phyloP scores from a whole-genome alignment of 805 yeast species.

The Pichia eremophila region DNA sequence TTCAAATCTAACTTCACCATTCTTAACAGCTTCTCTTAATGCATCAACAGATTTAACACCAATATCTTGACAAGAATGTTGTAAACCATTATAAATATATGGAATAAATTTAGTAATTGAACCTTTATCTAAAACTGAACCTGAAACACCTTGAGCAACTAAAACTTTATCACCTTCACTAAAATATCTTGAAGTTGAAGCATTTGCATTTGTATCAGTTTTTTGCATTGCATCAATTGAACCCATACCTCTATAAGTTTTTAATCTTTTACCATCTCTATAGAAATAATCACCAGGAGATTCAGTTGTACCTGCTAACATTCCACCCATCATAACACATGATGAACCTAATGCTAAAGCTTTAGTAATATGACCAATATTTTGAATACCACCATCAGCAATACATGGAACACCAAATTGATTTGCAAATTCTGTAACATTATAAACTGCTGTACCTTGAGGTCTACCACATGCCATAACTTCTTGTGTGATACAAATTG shows the following conservation, averaged over 20 bases:
- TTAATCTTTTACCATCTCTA: slow-evolving; percentile 96
- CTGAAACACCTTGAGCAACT: slow-evolving; percentile 98
- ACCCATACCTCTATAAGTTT: slow-evolving; percentile 99
- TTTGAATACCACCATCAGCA: slow-evolving; percentile 99
- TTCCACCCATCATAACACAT: slow-evolving; percentile 98
- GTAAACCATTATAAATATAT: slow-evolving; percentile 88
- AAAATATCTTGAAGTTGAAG: slow-evolving; percentile 96
- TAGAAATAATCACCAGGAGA: slow-evolving; percentile 97
- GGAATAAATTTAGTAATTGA: slow-evolving; percentile 90
- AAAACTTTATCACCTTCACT: slow-evolving; percentile 91
- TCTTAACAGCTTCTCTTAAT: slow-evolving; percentile 54
- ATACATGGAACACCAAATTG: slow-evolving; percentile 97
- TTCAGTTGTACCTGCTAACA: slow-evolving; percentile 96
- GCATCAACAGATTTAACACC: slow-evolving; percentile 64
- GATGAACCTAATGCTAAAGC: slow-evolving; percentile 97
- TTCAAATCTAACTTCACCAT: slow-evolving; percentile 82
- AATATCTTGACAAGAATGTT: slow-evolving; percentile 97
- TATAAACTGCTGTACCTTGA: slow-evolving; percentile 97
- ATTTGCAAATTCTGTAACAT: slow-evolving; percentile 87
- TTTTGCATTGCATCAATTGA: slow-evolving; percentile 97
- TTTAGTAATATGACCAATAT: slow-evolving; percentile 96
- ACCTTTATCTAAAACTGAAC: slow-evolving; percentile 95
- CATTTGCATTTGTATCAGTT: slow-evolving; percentile 82
- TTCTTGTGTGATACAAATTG: slow-evolving; percentile 98
- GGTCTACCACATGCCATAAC: slow-evolving; percentile 99